phyloP scores from a whole-genome alignment of 805 yeast genomes.

The Yamadazyma sp. region DNA sequence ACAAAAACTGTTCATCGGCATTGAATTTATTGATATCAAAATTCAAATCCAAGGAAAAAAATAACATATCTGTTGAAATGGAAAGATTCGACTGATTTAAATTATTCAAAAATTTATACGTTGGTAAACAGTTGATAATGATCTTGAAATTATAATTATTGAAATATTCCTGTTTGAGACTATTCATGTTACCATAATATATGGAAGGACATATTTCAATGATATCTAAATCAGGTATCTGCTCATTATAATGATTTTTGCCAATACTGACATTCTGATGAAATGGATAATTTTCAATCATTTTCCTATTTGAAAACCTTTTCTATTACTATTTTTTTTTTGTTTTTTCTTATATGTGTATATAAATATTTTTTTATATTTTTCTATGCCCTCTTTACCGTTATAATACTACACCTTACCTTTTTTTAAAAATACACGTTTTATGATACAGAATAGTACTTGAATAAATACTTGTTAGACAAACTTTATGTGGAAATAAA shows the following conservation, averaged over 20 bases:
- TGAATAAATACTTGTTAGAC: too few species aligned
- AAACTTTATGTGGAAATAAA: too few species aligned
- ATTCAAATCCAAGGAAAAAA: conserved; percentile 35
- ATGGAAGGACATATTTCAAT: conserved; percentile 26
- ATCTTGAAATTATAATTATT: conserved; percentile 29
- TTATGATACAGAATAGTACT: too few species aligned
- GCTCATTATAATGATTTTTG: conserved; percentile 4
- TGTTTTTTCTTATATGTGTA: too few species aligned
- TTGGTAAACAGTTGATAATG: conserved; percentile 36
- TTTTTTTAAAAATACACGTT: too few species aligned
- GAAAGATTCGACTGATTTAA: conserved; percentile 18
- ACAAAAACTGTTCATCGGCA: conserved; percentile 17
- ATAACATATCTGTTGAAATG: conserved; percentile 35
- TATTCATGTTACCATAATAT: conserved; percentile 8
- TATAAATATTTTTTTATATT: too few species aligned
- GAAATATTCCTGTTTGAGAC: conserved; percentile 16
- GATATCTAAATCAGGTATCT: background rate
- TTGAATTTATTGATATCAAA: conserved; percentile 18
- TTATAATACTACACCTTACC: too few species aligned
- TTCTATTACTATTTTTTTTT: background rate
- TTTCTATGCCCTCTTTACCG: too few species aligned
- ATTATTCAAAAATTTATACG: conserved; percentile 25
- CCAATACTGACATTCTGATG: conserved; percentile 2
- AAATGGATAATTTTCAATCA: conserved; percentile 11
- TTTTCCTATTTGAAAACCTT: background rate